Evolutionary conservation across 305 asterid species (phyloP), one percentile per base, ranked within the genome.

Genomic region (Fraxinus dipetala): DNA sequence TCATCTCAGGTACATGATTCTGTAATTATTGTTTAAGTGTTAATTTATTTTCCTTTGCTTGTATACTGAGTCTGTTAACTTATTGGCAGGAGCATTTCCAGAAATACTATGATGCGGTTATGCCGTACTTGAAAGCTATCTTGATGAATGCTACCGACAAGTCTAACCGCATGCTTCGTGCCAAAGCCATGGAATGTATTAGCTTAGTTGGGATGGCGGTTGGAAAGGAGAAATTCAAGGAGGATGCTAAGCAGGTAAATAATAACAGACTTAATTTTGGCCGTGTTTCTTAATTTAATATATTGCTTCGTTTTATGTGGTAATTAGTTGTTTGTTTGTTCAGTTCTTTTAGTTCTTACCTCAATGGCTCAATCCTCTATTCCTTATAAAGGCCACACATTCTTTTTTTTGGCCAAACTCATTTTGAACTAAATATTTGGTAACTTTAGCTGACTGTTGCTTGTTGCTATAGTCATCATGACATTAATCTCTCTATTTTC

Each of bases 181-280:
- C 98, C 56, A 95, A 95, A 92, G 98, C 98, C 63, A 95, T 95
- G 98, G 98, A 95, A 84, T 95, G 98, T 89, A 95, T 95, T 83
- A 95, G 98, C 89, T 91, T 93, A 89, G 97, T 95, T 70, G 98
- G 98, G 78, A 95, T 95, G 98, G 98, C 98, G 78, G 97, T 94
- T 85, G 98, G 98, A 78, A 94, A 94, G 89, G 94, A 94, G 32
- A 91, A 88, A 84, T 94, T 94, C 83, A 91, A 93, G 85, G 97
- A 92, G 76, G 98, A 94, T 36, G 98, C 98, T 59, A 94, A 94
- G 89, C 97, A 94, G 94, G 98, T 91, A 82, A 82, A 78, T n/a
- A 35, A 2, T 10, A 34, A 65, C 32, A 35, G 72, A 77, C 36
- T 70, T 26, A 56, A 31, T 79, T 56, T 79, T 48, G 83, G 36